phyloP scores from a whole-genome alignment of 768 basidiomycete genomes.

The Mycena amicta region DNA sequence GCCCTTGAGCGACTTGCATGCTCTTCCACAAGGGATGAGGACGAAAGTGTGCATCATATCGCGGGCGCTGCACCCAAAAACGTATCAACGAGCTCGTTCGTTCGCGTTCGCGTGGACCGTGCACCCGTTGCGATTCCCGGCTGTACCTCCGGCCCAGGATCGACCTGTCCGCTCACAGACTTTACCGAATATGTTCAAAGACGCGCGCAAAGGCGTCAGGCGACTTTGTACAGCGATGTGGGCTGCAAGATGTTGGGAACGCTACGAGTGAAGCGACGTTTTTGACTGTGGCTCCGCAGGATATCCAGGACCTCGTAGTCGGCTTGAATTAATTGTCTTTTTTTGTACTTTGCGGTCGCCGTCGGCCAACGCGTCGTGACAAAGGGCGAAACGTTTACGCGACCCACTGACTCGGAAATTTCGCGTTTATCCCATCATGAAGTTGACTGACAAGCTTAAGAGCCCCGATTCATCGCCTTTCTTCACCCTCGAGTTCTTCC shows the following conservation, averaged over 20 bases:
- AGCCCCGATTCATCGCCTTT: constrained; percentile 57
- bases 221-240: constrained; percentile 41
- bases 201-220: constrained; percentile 32
- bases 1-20: constrained; percentile 45
- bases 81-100: constrained; percentile 25
- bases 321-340: constrained; percentile 10
- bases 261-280: constrained; percentile 30
- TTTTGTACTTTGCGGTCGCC: neutral
- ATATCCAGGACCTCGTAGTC: constrained; percentile 9
- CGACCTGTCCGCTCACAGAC: constrained; percentile 37
- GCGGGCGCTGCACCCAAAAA: constrained; percentile 16
- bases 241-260: constrained; percentile 28
- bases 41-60: constrained; percentile 21
- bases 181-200: constrained; percentile 36
- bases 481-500: constrained; percentile 97
- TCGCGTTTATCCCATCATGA: constrained; percentile 47
- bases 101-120: constrained; percentile 42
- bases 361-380: neutral
- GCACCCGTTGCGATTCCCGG: constrained; percentile 44
- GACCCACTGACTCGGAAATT: neutral
- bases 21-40: constrained; percentile 4
- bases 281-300: constrained; percentile 23
- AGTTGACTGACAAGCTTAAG: constrained; percentile 70
- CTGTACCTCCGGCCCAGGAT: constrained; percentile 42
- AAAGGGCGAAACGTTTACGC: neutral